Evolutionary conservation across 148 eudicot species (phyloP), one percentile per base, ranked within the genome.

Genomic region (Fagopyrum tataricum): DNA sequence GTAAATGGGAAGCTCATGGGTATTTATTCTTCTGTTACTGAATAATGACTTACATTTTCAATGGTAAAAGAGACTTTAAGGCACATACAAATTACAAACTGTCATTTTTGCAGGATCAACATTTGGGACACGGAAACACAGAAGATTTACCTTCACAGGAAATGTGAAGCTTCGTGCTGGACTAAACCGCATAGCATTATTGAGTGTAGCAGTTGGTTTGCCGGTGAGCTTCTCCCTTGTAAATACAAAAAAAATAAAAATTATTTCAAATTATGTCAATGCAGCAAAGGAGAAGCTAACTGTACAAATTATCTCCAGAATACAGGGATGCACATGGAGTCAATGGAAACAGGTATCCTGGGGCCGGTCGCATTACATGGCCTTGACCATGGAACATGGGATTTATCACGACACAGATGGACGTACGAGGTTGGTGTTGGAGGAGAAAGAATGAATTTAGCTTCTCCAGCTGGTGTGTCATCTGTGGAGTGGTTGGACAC

Each of bases 141-240:
- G 96, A 82, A 84, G 81, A 78, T 80, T 88, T 72, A 71, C 79
- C 68, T 91, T 79, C 71, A 76, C 72, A 52, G 85, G 74, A 74
- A 85, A 85, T 73, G 88, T 88, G 68, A 87, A 85, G 62, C 81
- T 95, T 14, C 91, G 64, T 39, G 81, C 87, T 21, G 98, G 98
- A 79, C 73, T 72, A 56, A 94, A 94, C 78, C 76, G 62, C 72
- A 90, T 94, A 46, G 82, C 91, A n/a, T 81, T 94, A 39, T 87
- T 95, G 61, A 95, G 98, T 72, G 79, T 91, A 53, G 91, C 98
- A 59, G 91, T 91, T 72, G 98, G 98, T 76, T 81, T 95, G 73
- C 97, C 96, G 37, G 98, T 95, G 71, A 80, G 90, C 77, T 73
- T 69, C 70, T 61, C 39, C 62, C 43, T 64, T 11, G n/a, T 23